A percentile compares a stretch with the other conserved stretches of the same genome.
phyloP scores from a whole-genome alignment of 1,284 basidiomycete genomes.

The Rhodotorula glutinis region DNA sequence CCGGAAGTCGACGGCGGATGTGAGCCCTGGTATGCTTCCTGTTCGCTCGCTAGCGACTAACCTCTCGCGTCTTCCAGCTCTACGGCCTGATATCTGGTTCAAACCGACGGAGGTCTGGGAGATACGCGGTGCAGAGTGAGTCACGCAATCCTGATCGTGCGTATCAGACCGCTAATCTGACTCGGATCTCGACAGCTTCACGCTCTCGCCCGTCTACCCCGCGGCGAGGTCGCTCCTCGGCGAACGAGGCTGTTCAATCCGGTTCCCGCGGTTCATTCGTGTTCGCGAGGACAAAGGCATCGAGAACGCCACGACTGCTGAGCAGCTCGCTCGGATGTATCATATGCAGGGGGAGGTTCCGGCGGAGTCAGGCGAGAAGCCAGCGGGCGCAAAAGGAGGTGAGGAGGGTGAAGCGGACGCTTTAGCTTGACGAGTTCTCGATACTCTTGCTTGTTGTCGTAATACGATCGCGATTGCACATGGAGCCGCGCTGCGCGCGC shows the following conservation, averaged over 20 bases:
- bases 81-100: constrained; percentile 79
- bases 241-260: constrained; percentile 58
- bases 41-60: not conserved
- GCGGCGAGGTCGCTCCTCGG: constrained; percentile 72
- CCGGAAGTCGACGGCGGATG: constrained; percentile 71
- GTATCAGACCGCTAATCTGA: not conserved
- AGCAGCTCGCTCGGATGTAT: constrained; percentile 37
- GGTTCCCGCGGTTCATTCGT: constrained; percentile 51
- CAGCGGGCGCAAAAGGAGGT: not conserved
- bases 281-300: constrained; percentile 41
- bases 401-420: not conserved
- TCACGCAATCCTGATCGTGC: not conserved
- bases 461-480: too few species aligned
- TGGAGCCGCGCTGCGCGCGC: too few species aligned
- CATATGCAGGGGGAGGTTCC: constrained; percentile 20
- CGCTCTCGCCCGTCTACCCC: constrained; percentile 80
- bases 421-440: too few species aligned
- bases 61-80: constrained; percentile 53
- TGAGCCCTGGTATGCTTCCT: constrained; percentile 42
- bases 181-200: constrained; percentile 59
- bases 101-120: constrained; percentile 78
- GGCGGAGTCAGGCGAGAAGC: too few species aligned
- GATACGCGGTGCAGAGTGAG: constrained; percentile 80
- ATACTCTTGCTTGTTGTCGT: too few species aligned
- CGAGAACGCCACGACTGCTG: constrained; percentile 41